These are phyloP conservation scores for Fistulifera pelliculosa DNA, from an alignment of 108 stramenopile species.

Conservation along the genomic window DNA sequence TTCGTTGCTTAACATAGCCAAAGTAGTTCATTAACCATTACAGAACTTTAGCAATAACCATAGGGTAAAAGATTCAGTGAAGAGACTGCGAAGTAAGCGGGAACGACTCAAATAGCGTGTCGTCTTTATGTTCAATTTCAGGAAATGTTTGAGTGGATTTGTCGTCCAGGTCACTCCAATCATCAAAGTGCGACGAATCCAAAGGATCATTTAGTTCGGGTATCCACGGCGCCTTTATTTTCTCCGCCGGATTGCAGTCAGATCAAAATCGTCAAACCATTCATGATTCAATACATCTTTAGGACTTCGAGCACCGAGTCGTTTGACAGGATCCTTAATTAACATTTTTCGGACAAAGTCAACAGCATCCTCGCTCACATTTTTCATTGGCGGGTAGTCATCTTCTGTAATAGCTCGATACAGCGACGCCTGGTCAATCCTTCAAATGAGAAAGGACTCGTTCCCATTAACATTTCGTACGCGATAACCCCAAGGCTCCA, in stretches of 20 bases:
- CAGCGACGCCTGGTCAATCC: constrained; percentile 56
- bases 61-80: too few relatives aligned
- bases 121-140: not conserved
- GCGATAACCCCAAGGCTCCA: constrained; percentile 84
- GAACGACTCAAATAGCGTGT: not conserved
- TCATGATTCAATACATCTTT: constrained; percentile 46
- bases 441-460: constrained; percentile 55
- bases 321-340: constrained; percentile 36
- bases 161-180: constrained; percentile 33
- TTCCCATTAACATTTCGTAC: constrained; percentile 73
- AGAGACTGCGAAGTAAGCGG: too few relatives aligned
- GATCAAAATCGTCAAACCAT: constrained; percentile 73
- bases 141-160: constrained; percentile 12
- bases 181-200: constrained; percentile 26
- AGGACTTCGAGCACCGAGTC: constrained; percentile 48
- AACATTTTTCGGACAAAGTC: constrained; percentile 48
- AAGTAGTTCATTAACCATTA: too few relatives aligned
- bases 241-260: constrained; percentile 36
- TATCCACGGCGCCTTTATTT: constrained; percentile 81
- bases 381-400: constrained; percentile 13
- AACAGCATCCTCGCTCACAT: constrained; percentile 18
- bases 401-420: constrained; percentile 70
- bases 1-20: too few relatives aligned
- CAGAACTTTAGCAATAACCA: too few relatives aligned
- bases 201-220: constrained; percentile 61